Percentiles rank a stretch among this genome's conserved stretches.
These are phyloP conservation scores for Suillus subaureus DNA, from an alignment of 768 basidiomycete genomes.

Conservation along the genomic window DNA sequence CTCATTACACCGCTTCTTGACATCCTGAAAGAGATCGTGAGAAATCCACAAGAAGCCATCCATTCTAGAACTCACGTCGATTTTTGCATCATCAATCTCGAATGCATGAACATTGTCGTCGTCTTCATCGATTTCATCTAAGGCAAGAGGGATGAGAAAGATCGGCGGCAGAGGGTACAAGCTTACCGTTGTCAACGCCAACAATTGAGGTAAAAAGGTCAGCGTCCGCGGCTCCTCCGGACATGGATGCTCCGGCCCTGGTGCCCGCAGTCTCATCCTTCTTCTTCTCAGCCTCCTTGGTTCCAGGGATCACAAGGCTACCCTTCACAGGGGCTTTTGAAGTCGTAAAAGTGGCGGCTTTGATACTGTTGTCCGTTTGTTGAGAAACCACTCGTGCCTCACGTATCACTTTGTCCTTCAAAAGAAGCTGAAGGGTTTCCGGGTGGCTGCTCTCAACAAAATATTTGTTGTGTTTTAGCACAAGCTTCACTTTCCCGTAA, in stretches of 20 bases:
- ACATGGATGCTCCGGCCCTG: conserved; percentile 30
- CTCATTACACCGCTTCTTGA: conserved; percentile 96
- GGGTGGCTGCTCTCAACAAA: conserved; percentile 96
- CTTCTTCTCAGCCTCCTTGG: conserved; percentile 71
- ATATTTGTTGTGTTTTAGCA: conserved; percentile 97
- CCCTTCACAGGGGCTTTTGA: conserved; percentile 83
- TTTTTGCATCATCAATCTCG: conserved; percentile 91
- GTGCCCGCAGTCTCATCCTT: conserved; percentile 55
- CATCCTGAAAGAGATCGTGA: conserved; percentile 56
- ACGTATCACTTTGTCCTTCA: conserved; percentile 85
- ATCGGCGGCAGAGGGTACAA: neutral
- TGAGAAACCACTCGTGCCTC: conserved; percentile 79
- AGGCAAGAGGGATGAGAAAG: conserved; percentile 1
- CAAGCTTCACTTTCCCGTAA: conserved; percentile 98
- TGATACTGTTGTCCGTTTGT: conserved; percentile 73
- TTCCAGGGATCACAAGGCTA: conserved; percentile 86
- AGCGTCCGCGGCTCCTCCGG: conserved; percentile 49
- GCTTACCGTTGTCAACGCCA: conserved; percentile 83
- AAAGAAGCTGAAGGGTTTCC: conserved; percentile 83
- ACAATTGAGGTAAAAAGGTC: conserved; percentile 96
- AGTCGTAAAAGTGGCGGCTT: conserved; percentile 74
- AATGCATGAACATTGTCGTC: conserved; percentile 98
- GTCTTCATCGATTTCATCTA: conserved; percentile 97
- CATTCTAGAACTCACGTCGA: conserved; percentile 64
- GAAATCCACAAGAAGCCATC: conserved; percentile 7